Base-by-base conservation (phyloP, 805 yeast genomes). In the Candida chauliodis region DNA sequence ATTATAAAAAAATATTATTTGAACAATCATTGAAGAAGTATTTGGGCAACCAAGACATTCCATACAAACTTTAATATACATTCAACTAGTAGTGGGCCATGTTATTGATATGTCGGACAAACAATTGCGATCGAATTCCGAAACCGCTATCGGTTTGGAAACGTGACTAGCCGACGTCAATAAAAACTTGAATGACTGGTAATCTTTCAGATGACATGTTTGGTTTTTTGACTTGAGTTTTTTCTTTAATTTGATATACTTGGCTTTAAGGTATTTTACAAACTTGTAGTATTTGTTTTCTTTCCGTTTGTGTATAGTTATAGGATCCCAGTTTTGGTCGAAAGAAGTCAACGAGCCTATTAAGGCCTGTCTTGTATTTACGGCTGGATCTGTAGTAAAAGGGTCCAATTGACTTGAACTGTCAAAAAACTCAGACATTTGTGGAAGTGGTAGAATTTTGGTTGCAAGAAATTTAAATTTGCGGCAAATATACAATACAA, bases 1-100 rank as follows among this genome's bases (percentile, higher is more conserved):
- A 47, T 17, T 45, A 44, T 24, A 44, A 37, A 20, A 11, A 31
- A 6, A 35, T 32, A 3, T 30, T 45, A 20, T 24, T 36, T 15
- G 38, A 42, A 17, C 4, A 37, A 9, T 15, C 10, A 25, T 25
- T 41, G 14, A 25, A 21, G 10, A 35, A 28, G 8, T 30, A 37
- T 20, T 26, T 39, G 17, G 37, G 34, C 18, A 34, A 23, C 17
- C 20, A 23, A 15, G 18, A 30, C 9, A 17, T 41, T 8, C 37
- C 31, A 14, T 20, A 26, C 24, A 41, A 41, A 18, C 36, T 41
- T n/a, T 41, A 33, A 37, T 21, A 11, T 10, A 11, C 13, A 25
- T 15, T 25, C 13, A n/a, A 21, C 23, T 21, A 21, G 7, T 9
- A 21, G 9, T 21, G 7, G 23, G 9, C 7, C 7, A 21, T 21